Conservation (phyloP, 2,329 filamentous ascomycete genomes). For the Thielaviopsis populi region DNA sequence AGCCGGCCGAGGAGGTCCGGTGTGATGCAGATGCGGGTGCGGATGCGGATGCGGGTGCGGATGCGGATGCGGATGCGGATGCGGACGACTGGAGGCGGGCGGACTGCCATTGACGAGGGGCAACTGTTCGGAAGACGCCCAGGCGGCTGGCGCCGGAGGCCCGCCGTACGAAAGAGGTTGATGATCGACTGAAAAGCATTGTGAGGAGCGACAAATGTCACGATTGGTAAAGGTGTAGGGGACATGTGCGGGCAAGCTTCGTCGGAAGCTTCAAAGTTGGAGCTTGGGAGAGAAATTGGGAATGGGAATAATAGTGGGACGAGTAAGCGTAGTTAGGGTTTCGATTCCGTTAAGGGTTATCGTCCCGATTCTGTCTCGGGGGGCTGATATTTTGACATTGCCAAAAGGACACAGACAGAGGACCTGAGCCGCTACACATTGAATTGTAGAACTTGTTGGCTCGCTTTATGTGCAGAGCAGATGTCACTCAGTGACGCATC, state of each 20-base stretch:
- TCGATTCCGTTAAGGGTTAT: too few relatives aligned
- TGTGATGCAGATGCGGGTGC: background rate
- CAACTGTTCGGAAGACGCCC: background rate
- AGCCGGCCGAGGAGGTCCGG: slow-evolving; percentile 14
- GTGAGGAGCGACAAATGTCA: background rate
- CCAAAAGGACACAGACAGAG: too few relatives aligned
- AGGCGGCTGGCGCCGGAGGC: background rate
- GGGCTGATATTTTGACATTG: too few relatives aligned
- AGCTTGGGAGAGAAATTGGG: background rate
- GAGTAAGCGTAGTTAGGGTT: background rate
- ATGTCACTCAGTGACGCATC: too few relatives aligned
- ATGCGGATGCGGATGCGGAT: slow-evolving; percentile 19
- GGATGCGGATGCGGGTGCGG: slow-evolving; percentile 19
- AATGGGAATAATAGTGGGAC: background rate
- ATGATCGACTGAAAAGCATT: background rate
- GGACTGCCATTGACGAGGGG: background rate
- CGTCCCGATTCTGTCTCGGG: too few relatives aligned
- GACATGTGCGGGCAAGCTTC: background rate
- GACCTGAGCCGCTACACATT: too few relatives aligned
- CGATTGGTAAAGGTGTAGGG: background rate
- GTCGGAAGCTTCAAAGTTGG: background rate
- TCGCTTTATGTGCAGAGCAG: too few relatives aligned
- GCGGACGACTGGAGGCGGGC: slow-evolving; percentile 19
- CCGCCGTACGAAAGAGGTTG: background rate
- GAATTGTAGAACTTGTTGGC: too few relatives aligned